These are phyloP conservation scores for Aspergillus ibericus DNA, from an alignment of 2,329 filamentous ascomycete species.

Conservation along the genomic window DNA sequence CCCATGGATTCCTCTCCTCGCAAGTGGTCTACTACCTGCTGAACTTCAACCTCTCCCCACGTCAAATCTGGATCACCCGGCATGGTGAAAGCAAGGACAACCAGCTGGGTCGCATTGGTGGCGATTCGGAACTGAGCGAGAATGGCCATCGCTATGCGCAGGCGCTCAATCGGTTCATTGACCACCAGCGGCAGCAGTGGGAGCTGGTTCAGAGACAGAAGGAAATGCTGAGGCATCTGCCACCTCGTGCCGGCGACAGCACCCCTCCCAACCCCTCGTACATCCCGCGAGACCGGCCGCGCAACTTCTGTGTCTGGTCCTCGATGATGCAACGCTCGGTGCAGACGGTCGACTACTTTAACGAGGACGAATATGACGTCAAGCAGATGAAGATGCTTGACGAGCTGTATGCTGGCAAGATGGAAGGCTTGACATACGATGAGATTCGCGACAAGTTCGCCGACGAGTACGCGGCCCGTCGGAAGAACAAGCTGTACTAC, in stretches of 20 bases:
- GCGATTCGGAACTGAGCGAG: constrained; percentile 79
- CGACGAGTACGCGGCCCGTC: constrained; percentile 78
- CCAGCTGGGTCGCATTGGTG: constrained; percentile 81
- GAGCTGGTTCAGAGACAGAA: constrained; percentile 78
- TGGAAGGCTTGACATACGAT: constrained; percentile 92
- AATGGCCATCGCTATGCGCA: constrained; percentile 77
- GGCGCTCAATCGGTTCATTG: constrained; percentile 81
- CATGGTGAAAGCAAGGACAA: constrained; percentile 93
- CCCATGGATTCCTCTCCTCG: constrained; percentile 86
- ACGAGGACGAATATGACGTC: constrained; percentile 92
- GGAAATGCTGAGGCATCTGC: constrained; percentile 74
- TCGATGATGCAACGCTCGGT: constrained; percentile 92
- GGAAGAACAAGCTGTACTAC: constrained; percentile 87
- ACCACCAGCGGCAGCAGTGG: constrained; percentile 77
- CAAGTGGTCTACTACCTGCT: constrained; percentile 93
- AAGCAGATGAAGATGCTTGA: constrained; percentile 99
- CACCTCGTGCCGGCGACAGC: constrained; percentile 85
- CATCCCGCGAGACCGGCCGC: constrained; percentile 57
- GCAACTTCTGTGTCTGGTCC: constrained; percentile 98
- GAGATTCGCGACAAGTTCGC: constrained; percentile 79
- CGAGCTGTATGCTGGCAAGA: constrained; percentile 87
- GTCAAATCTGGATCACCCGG: constrained; percentile 97
- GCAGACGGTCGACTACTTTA: constrained; percentile 84
- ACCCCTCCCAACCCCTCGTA: constrained; percentile 93
- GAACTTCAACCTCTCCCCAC: constrained; percentile 92